A percentile compares a stretch with the other conserved stretches of the same genome.
phyloP scores from a whole-genome alignment of 441 rosid species.

The Jatropha multifida region DNA sequence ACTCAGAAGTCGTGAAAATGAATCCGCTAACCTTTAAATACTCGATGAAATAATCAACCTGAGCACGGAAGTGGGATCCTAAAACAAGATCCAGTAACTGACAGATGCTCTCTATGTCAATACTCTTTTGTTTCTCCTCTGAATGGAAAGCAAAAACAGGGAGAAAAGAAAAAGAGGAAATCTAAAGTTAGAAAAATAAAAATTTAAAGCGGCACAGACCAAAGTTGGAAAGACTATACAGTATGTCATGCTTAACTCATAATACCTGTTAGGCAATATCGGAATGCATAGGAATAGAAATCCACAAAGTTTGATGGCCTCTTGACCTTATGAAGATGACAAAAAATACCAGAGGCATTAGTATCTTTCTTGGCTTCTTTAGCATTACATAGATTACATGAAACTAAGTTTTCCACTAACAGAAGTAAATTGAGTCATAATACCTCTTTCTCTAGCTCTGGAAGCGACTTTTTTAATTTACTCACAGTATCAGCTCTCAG shows the following conservation, averaged over 20 bases:
- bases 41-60: constrained; percentile 84
- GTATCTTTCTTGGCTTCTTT: not conserved
- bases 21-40: constrained; percentile 59
- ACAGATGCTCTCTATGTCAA: constrained; percentile 95
- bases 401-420: not conserved
- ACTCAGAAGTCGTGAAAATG: constrained; percentile 8
- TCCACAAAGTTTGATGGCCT: constrained; percentile 81
- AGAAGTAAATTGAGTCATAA: constrained; percentile 19
- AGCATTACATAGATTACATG: not conserved
- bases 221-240: constrained; percentile 24
- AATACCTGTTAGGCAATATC: constrained; percentile 89
- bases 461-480: constrained; percentile 85
- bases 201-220: not conserved
- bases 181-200: not conserved
- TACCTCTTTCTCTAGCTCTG: constrained; percentile 83
- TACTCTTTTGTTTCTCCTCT: constrained; percentile 99
- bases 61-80: constrained; percentile 78
- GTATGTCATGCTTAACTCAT: constrained; percentile 17
- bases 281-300: constrained; percentile 88
- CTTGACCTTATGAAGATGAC: constrained; percentile 54
- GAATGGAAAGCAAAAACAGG: constrained; percentile 20
- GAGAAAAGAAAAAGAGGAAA: constrained; percentile 3
- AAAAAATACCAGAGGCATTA: constrained; percentile 22
- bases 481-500: constrained; percentile 73
- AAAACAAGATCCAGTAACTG: constrained; percentile 82